Base-by-base conservation (phyloP, 768 basidiomycete species). In the Multifurca ochricompacta region DNA sequence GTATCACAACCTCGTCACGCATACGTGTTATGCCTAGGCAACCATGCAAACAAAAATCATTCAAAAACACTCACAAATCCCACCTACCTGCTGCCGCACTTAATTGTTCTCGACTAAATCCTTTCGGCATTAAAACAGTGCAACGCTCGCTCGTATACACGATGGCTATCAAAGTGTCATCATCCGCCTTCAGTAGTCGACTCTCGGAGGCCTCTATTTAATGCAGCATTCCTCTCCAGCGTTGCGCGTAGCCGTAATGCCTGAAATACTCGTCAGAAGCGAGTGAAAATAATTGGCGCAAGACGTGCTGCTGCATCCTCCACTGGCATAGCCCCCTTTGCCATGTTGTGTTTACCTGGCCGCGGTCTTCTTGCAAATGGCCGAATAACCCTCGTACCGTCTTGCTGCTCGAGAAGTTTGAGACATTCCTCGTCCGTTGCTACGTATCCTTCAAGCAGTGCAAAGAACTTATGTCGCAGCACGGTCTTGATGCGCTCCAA, bases 401-500 rank as follows among this genome's bases (percentile, higher is more conserved):
- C 57, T 18, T 69, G 61, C 49, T 71, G 69, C 7, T 70, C 71
- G 21, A 91, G 76, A 27, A 92, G 68, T 36, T 78, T 77, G 35
- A 73, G 74, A 63, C 87, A 92, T 61, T 88, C 86, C 54, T 83
- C 82, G 54, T 86, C 82, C 9, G 85, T 79, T 0, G 85, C 80
- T 11, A 79, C 69, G 57, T 85, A 78, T 5, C 88, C 87, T 63
- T 87, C 80, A 1, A 89, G 71, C 14, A 89, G 71, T 27, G 82
- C 78, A 69, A 88, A 85, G 70, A 87, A 90, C 67, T 96, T 96
- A 66, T 88, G 83, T 28, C 91, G 79, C 14, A 94, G 73, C 54
- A 96, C 77, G 4, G 78, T 78, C 67, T 91, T 92, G 69, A 97
- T 93, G 53, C 81, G 80, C 59, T 91, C 87, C 54, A 93, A 75